Evolutionary conservation across 257 asterid species (phyloP).

Genomic region (Cruciata laevipes): DNA sequence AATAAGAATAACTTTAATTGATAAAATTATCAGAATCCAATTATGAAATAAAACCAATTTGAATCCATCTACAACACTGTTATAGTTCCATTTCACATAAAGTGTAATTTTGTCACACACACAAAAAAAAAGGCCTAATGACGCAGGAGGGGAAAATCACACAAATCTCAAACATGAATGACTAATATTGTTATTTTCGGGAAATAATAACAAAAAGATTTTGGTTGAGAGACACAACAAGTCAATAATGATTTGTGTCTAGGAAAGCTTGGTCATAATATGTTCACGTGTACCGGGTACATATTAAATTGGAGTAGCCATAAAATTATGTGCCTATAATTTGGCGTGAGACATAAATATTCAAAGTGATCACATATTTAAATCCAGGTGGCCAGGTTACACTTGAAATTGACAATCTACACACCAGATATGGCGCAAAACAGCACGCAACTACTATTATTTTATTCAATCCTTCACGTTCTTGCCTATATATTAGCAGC

Average conservation of each 20-base stretch:
- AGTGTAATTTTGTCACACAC: no score
- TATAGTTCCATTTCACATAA: not conserved
- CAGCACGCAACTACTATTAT: constrained; percentile 8
- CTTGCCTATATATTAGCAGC: constrained; percentile 5
- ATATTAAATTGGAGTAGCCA: constrained; percentile 8
- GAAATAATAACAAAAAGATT: not conserved
- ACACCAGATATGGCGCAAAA: constrained; percentile 25
- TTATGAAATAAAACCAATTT: not conserved
- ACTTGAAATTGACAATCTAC: constrained; percentile 24
- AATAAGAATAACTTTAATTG: no score
- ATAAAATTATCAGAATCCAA: not conserved
- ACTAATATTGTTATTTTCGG: not conserved
- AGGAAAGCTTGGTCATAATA: constrained; percentile 41
- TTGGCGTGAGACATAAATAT: constrained; percentile 13
- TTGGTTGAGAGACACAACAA: not conserved
- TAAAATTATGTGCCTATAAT: constrained; percentile 10
- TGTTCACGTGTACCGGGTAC: constrained; percentile 38
- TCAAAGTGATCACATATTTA: constrained; percentile 16
- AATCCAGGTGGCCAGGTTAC: constrained; percentile 29
- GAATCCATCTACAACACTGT: not conserved
- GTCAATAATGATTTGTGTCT: constrained; percentile 21
- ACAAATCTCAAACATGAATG: constrained; percentile 5
- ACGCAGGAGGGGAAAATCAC: not conserved
- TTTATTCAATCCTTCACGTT: constrained; percentile 4
- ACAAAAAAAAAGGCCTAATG: not conserved